Base-by-base conservation (phyloP, 1,284 basidiomycete genomes). In the Anthracocystis setariae region DNA sequence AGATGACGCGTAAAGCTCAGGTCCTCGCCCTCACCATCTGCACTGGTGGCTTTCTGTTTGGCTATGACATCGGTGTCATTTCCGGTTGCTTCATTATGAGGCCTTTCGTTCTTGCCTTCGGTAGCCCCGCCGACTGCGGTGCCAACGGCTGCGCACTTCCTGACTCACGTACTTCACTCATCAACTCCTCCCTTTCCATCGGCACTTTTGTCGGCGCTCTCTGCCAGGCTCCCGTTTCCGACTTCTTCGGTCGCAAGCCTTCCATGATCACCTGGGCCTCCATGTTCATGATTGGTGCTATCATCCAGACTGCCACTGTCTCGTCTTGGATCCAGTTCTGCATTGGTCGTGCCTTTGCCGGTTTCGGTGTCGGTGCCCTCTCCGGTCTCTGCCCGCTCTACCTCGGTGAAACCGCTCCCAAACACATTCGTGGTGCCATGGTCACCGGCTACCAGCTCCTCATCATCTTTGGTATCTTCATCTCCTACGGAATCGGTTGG, bases 401-500 rank as follows among this genome's bases (percentile, higher is more conserved):
- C 85, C 90, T 92, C 84, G 90, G 89, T 55, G 91, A 92, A 85
- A 88, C 86, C 57, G 85, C 88, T 3, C 90, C 90, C 51, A 89
- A 90, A 83, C 89, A 88, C 86, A 88, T 91, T 74, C 89, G 92
- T 83, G 92, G 92, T 80, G 89, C 90, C 42, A 87, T 94, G 82
- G 92, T 94, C 44, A 87, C 90, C n/a, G 87, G 88, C 49, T 93
- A 93, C 57, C 88, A 81, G 67, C 74, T 77, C 39, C 69, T 78
- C 37, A 83, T 84, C 64, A 92, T 92, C 64, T 90, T 93, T 79
- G 92, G 92, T 39, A 76, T 79, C 61, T 67, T 72, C 45, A 55
- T 79, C 58, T 59, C 69, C 20, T 75, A 74, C 57, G 62, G 91
- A 75, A 86, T 94, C 84, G 88, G 90, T 91, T 77, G 70, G 69